These are phyloP conservation scores for Gossypium anomalum DNA, from an alignment of 345 rosid genomes.

Conservation along the genomic window DNA sequence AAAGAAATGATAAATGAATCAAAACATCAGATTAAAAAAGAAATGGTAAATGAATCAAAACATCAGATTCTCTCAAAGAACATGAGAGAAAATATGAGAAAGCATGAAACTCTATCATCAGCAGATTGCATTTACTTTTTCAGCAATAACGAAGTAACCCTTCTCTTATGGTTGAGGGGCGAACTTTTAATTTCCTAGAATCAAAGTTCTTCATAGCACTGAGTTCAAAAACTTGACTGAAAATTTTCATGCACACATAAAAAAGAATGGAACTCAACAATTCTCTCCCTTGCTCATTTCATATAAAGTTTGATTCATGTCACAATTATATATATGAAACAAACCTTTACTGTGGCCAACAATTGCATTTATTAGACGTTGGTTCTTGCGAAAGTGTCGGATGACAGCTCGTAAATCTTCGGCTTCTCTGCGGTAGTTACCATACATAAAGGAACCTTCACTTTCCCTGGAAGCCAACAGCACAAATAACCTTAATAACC, in stretches of 20 bases:
- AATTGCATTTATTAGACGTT: constrained; percentile 43
- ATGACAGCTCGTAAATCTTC: constrained; percentile 68
- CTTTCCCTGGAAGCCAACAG: constrained; percentile 55
- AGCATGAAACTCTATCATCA: not conserved
- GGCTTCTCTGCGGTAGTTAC: constrained; percentile 73
- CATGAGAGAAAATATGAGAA: not conserved
- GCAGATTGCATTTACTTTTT: not conserved
- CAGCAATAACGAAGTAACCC: not conserved
- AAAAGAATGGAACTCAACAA: not conserved
- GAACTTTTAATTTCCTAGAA: not conserved
- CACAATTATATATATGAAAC: not conserved
- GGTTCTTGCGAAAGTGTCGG: constrained; percentile 41
- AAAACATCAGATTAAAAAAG: not conserved
- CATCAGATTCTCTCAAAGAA: not conserved
- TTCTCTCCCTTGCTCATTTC: not conserved
- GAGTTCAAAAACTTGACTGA: not conserved
- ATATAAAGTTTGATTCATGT: not conserved
- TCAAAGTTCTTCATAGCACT: not conserved
- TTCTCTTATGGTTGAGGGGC: not conserved
- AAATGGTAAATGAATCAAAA: not conserved
- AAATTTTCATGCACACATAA: not conserved
- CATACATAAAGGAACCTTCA: constrained; percentile 83
- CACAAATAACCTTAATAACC: constrained; percentile 11
- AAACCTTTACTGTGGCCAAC: constrained; percentile 93
- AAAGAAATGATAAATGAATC: not conserved